Percentiles rank a stretch among this genome's conserved stretches.
These are phyloP conservation scores for Symbiodinium natans DNA, from an alignment of 73 alveolate genomes.

Conservation along the genomic window DNA sequence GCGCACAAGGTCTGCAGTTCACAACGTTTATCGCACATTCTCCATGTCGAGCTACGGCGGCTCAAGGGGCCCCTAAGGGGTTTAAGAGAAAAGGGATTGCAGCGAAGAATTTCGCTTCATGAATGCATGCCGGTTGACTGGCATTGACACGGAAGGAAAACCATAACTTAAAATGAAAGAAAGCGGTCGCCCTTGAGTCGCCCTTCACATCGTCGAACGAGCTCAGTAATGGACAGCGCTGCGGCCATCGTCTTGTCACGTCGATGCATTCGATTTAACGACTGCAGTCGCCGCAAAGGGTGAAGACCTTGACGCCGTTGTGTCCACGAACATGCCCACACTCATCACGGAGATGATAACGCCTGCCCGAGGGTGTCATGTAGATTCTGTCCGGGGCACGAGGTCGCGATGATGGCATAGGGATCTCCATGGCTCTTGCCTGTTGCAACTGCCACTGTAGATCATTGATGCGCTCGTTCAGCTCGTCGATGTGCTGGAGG, in stretches of 20 bases:
- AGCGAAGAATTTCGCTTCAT: background rate
- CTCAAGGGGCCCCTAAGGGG: background rate
- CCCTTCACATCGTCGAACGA: background rate
- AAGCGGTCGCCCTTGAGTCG: background rate
- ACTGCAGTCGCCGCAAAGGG: background rate
- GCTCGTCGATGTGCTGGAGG: background rate
- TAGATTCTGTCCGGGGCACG: background rate
- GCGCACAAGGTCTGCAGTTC: background rate
- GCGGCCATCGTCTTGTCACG: background rate
- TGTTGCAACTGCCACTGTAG: background rate
- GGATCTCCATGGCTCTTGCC: background rate
- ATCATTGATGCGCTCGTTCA: background rate
- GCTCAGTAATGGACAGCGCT: background rate
- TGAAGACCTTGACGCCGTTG: background rate
- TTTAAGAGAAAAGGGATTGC: background rate
- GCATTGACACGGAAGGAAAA: background rate
- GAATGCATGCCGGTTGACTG: background rate
- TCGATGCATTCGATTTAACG: background rate
- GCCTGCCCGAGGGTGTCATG: background rate
- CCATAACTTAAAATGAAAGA: background rate
- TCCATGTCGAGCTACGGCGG: background rate
- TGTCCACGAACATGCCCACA: background rate
- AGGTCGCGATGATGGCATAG: background rate
- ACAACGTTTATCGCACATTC: background rate
- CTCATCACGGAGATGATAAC: background rate